A percentile compares a stretch with the other conserved stretches of the same genome.
Evolutionary conservation across 148 eudicot genomes (phyloP).

Genomic region (Tetragonia tetragonoides): DNA sequence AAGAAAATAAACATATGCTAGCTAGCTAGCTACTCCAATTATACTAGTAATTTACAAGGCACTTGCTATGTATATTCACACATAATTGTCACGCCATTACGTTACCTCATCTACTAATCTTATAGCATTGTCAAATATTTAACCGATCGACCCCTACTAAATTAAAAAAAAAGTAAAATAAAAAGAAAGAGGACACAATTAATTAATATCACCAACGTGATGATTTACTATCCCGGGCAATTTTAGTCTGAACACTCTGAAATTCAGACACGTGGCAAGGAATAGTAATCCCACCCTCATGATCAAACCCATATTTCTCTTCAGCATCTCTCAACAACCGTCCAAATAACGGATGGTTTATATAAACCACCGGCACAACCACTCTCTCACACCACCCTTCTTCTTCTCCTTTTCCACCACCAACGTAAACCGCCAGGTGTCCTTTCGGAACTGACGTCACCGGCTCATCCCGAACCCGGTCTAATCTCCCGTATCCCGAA

Average conservation of each 20-base stretch:
- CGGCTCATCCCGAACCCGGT: not conserved
- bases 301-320: constrained; percentile 43
- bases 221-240: constrained; percentile 1
- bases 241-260: constrained; percentile 27
- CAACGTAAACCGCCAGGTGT: constrained; percentile 47
- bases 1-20: too few species aligned
- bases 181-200: too few species aligned
- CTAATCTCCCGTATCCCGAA: constrained; percentile 27
- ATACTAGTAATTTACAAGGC: too few species aligned
- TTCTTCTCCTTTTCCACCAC: constrained; percentile 35
- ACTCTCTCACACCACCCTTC: constrained; percentile 26
- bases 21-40: too few species aligned
- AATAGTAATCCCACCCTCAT: constrained; percentile 51
- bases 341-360: constrained; percentile 61
- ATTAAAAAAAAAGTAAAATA: too few species aligned
- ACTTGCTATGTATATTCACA: too few species aligned
- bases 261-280: constrained; percentile 59
- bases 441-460: constrained; percentile 50
- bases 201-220: not conserved
- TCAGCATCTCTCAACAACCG: constrained; percentile 46
- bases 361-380: constrained; percentile 48
- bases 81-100: too few species aligned
- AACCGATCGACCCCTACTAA: too few species aligned
- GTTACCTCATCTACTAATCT: too few species aligned
- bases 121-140: too few species aligned